These are phyloP conservation scores for Ilyonectria mors-panacis DNA, from an alignment of 2,329 filamentous ascomycete species.

Conservation along the genomic window DNA sequence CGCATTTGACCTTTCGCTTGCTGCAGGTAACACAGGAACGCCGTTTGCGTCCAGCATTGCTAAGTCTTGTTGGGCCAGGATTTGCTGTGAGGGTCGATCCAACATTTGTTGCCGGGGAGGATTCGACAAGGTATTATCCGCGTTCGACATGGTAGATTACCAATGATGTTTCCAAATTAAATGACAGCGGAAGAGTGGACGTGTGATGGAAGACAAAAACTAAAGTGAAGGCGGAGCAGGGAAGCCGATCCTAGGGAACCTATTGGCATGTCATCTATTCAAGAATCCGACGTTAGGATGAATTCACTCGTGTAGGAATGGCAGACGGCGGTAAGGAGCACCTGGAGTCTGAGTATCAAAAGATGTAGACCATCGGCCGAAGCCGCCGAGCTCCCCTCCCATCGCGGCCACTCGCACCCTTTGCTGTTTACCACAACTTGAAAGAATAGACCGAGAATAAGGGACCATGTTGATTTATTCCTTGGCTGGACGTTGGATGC, in stretches of 20 bases:
- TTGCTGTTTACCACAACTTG: too few species aligned
- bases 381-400: not conserved
- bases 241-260: not conserved
- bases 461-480: too few species aligned
- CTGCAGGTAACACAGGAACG: constrained; percentile 20
- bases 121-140: not conserved
- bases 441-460: too few species aligned
- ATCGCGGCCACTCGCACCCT: not conserved
- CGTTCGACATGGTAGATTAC: not conserved
- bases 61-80: not conserved
- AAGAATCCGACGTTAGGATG: too few species aligned
- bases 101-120: not conserved
- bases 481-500: too few species aligned
- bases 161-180: not conserved
- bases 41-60: constrained; percentile 22
- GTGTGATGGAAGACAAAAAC: not conserved
- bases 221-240: not conserved
- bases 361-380: constrained; percentile 1
- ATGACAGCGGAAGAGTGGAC: not conserved
- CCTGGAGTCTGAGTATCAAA: too few species aligned
- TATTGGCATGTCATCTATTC: not conserved
- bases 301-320: too few species aligned
- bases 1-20: constrained; percentile 28
- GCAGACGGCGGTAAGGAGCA: too few species aligned
- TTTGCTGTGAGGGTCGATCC: not conserved